These are phyloP conservation scores for Aquilaria malaccensis DNA, from an alignment of 345 rosid species.

Conservation along the genomic window DNA sequence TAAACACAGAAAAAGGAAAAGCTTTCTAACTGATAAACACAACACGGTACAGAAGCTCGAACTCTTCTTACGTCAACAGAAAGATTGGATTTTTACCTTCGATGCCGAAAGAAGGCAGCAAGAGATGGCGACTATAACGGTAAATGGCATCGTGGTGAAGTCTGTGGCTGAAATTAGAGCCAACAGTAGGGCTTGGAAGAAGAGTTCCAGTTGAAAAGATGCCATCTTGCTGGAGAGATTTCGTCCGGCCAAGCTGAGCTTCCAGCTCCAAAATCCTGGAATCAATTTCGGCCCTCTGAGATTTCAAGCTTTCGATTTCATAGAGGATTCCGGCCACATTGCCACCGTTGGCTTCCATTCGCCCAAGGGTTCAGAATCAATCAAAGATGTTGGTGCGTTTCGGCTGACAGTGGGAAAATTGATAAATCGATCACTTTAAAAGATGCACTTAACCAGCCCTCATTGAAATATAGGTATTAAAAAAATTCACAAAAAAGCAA, in stretches of 20 bases:
- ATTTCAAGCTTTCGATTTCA: conserved; percentile 44
- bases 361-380: no score
- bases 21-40: not conserved
- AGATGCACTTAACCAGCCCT: no score
- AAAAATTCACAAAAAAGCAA: no score
- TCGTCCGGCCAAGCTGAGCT: conserved; percentile 45
- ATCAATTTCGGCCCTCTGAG: conserved; percentile 49
- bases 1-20: conserved; percentile 10
- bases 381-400: no score
- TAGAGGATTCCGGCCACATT: conserved; percentile 22
- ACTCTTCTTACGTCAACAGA: not conserved
- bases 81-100: conserved; percentile 36
- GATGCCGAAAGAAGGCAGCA: conserved; percentile 86
- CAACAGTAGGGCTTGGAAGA: conserved; percentile 20
- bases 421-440: no score
- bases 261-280: conserved; percentile 54
- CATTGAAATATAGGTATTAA: no score
- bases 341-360: conserved; percentile 32
- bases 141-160: conserved; percentile 59
- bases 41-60: not conserved
- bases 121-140: conserved; percentile 91
- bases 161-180: conserved; percentile 34
- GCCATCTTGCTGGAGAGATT: conserved; percentile 11
- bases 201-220: conserved; percentile 26
- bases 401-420: no score